phyloP scores from a whole-genome alignment of 1,284 basidiomycete species.

The Exobasidium cylindrosporum region DNA sequence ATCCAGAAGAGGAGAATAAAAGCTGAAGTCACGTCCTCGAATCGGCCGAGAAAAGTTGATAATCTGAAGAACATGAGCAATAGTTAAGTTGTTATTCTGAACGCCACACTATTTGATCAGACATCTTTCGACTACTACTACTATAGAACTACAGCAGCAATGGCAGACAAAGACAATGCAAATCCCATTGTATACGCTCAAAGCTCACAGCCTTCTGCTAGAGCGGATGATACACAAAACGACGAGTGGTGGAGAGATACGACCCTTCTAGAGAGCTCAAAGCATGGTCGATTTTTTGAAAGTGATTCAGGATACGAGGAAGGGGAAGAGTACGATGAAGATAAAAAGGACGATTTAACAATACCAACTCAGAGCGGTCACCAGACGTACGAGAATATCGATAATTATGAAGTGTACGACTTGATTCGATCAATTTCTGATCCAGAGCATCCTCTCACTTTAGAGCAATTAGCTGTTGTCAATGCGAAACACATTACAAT shows the following conservation, averaged over 20 bases:
- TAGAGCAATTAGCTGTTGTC: constrained; percentile 94
- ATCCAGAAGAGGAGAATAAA: too few species aligned
- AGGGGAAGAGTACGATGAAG: constrained; percentile 16
- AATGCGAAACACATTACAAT: constrained; percentile 82
- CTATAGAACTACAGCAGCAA: too few species aligned
- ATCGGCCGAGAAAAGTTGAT: too few species aligned
- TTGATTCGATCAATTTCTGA: constrained; percentile 89
- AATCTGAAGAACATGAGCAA: too few species aligned
- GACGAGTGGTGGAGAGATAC: constrained; percentile 49
- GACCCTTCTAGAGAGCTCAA: constrained; percentile 4
- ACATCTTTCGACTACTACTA: not conserved
- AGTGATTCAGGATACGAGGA: constrained; percentile 14
- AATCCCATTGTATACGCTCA: constrained; percentile 56
- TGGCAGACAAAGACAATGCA: constrained; percentile 53
- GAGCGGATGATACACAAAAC: constrained; percentile 6
- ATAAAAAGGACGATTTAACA: constrained; percentile 13
- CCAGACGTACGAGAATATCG: constrained; percentile 27
- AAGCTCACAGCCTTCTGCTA: constrained; percentile 9
- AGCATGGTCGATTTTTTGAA: constrained; percentile 2
- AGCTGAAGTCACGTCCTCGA: too few species aligned
- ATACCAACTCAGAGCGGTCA: constrained; percentile 3
- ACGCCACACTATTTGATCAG: not conserved
- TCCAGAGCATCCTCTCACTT: constrained; percentile 90
- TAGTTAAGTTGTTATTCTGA: too few species aligned
- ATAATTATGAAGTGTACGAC: constrained; percentile 58